Evolutionary conservation across 2,329 filamentous ascomycete species (phyloP).

Genomic region (Diplodia intermedia): DNA sequence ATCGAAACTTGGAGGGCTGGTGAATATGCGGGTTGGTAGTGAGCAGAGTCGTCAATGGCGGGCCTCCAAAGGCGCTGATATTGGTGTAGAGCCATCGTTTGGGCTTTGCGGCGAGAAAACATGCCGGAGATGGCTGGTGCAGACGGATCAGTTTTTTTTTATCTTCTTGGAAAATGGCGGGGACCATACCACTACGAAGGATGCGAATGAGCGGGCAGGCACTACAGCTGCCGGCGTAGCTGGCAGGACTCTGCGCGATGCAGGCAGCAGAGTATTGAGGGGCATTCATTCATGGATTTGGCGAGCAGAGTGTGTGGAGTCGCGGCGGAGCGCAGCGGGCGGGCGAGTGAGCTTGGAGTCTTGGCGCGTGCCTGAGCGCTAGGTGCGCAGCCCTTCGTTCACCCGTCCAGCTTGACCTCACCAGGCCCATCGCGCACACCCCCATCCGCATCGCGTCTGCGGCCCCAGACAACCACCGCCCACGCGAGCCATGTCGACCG

Average conservation of each 20-base stretch:
- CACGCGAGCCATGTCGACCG: conserved; percentile 40
- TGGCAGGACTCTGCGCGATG: conserved; percentile 18
- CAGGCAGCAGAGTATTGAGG: conserved; percentile 25
- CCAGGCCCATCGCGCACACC: conserved; percentile 28
- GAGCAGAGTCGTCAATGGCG: neutral
- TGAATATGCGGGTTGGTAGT: neutral
- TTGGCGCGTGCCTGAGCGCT: conserved; percentile 25
- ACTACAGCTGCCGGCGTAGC: neutral
- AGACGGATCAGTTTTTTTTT: neutral
- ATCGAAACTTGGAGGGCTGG: neutral
- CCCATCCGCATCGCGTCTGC: conserved; percentile 28
- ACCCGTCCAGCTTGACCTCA: conserved; percentile 18
- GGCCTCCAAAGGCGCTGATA: neutral
- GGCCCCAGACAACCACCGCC: conserved; percentile 29
- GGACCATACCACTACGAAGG: neutral
- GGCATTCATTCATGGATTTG: conserved; percentile 31
- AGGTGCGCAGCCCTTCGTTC: conserved; percentile 1
- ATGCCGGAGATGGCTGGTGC: neutral
- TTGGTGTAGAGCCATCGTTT: neutral
- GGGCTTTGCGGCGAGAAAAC: neutral
- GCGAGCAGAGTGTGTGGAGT: neutral
- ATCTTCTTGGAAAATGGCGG: neutral
- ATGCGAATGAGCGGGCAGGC: neutral
- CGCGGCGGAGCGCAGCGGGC: neutral
- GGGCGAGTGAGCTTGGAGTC: neutral